A percentile compares a stretch with the other conserved stretches of the same genome.
These are phyloP conservation scores for Sclerotinia minor DNA, from an alignment of 2,329 filamentous ascomycete genomes.

Conservation along the genomic window DNA sequence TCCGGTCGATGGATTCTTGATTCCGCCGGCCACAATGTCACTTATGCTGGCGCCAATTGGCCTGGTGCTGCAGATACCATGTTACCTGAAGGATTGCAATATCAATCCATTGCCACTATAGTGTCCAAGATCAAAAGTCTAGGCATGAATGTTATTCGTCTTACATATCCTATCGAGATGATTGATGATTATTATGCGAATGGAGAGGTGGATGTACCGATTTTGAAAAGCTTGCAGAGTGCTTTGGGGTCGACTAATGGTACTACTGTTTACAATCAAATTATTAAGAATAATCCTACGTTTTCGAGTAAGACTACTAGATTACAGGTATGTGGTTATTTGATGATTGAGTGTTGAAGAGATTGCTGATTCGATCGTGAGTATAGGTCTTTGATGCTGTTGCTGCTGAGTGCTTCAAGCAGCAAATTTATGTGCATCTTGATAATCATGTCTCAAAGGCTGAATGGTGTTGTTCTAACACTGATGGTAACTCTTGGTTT, in stretches of 20 bases:
- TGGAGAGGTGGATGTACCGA: slow-evolving; percentile 47
- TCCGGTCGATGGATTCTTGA: slow-evolving; percentile 32
- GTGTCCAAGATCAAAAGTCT: slow-evolving; percentile 56
- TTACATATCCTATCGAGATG: slow-evolving; percentile 66
- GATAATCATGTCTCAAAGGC: slow-evolving; percentile 63
- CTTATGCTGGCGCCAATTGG: slow-evolving; percentile 61
- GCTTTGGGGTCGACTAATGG: slow-evolving; percentile 56
- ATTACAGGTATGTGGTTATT: slow-evolving; percentile 43
- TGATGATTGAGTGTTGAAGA: not conserved
- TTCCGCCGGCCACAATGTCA: slow-evolving; percentile 45
- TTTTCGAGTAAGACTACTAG: slow-evolving; percentile 57
- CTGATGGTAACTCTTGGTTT: slow-evolving; percentile 61
- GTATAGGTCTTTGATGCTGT: slow-evolving; percentile 62
- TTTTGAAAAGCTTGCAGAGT: slow-evolving; percentile 48
- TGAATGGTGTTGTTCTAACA: slow-evolving; percentile 57
- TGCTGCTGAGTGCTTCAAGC: slow-evolving; percentile 55
- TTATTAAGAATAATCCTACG: slow-evolving; percentile 57
- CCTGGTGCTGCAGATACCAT: slow-evolving; percentile 62
- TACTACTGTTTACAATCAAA: slow-evolving; percentile 50
- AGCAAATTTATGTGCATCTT: slow-evolving; percentile 58
- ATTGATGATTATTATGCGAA: slow-evolving; percentile 58
- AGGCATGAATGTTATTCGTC: slow-evolving; percentile 62
- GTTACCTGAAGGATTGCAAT: slow-evolving; percentile 65
- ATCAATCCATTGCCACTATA: slow-evolving; percentile 56
- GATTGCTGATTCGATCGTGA: not conserved